Evolutionary conservation across 148 eudicot genomes (phyloP), one percentile per base, ranked within the genome.

Genomic region (Cornus controversa): DNA sequence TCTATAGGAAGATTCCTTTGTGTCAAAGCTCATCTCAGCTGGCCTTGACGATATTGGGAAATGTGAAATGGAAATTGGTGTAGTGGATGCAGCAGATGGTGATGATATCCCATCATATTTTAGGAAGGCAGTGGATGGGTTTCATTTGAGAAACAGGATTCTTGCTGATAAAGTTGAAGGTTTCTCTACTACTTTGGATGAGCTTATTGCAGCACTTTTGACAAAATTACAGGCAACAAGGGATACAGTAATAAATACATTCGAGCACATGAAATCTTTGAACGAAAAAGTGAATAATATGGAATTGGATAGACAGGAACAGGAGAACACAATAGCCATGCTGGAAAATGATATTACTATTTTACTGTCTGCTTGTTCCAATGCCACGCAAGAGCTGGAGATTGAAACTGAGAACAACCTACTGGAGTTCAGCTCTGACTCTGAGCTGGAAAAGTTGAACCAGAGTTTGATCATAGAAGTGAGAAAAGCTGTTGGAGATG

Each of bases 321-420:
- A 85, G 75, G 83, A 88, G 47, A 80, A 79, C 71, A 81, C 70
- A 75, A 81, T 87, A 14, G 78, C 75, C 63, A 74, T 82, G 37
- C 75, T 92, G 83, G 91, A 89, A 85, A 77, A 82, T 66, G 91
- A 85, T 65, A 78, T 83, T 77, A 72, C 81, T 72, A 69, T 81
- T 82, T 74, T 94, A 67, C 78, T 79, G 72, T 85, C 93, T 80
- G 92, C 89, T 82, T 92, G 94, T 84, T 40, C 84, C 60, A 83
- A 87, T 77, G 92, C 92, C 71, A 78, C 90, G 9, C 71, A 81
- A 72, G 81, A 83, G 71, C 80, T 92, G 85, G 84, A 89, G 63
- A 73, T 28, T 53, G 82, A 82, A 74, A 67, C 76, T 58, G 79
- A 70, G 67, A 78, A 82, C 25, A 80, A 67, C 77, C 58, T 42